Base-by-base conservation (phyloP, 495 filamentous ascomycete genomes). In the Usnea hakonensis region DNA sequence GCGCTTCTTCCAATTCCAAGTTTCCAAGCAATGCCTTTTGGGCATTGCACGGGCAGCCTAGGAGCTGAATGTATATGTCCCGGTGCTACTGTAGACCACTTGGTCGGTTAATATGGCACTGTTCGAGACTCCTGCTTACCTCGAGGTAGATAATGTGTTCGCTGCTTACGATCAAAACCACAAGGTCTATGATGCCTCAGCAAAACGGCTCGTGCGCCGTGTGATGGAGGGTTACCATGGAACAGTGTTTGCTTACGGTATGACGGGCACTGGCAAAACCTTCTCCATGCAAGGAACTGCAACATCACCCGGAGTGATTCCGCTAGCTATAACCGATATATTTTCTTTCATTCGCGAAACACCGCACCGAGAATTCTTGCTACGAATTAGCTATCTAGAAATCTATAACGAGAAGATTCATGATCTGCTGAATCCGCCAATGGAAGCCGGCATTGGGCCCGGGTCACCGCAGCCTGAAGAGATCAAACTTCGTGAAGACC, bases 151-250 rank as follows among this genome's bases (percentile, higher is more conserved):
- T 78, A 97, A 97, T 76, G 94, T 97, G 59, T 98, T 97, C 75
- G 84, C 88, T 35, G 84, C 90, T 11, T 84, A 93, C 67, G 91
- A 97, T 71, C 87, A 96, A 70, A 98, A 98, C 69, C 83, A 91
- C 48, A 87, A 86, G 72, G 93, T 97, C 17, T 98, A 98, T 68
- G 95, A 97, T 73, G 83, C 90, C 36, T 90, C 82, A 37, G 94
- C 95, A 28, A 97, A 97, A 75, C 88, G 94, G 37, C 79, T 98
- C 37, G 94, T 98, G 32, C 87, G 94, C 65, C 83, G 94, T 64
- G 94, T 98, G 23, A 98, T 98, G 94, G 93, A 98, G 78, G 94
- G 94, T 36, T 98, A 97, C 69, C 93, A 97, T 71, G 94, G 92
- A 60, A 98, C 94, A 2, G 94, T 98, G 19, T 98, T 98, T 69